Base-by-base conservation (phyloP, 768 basidiomycete species). In the Candolleomyces aberdarensis region DNA sequence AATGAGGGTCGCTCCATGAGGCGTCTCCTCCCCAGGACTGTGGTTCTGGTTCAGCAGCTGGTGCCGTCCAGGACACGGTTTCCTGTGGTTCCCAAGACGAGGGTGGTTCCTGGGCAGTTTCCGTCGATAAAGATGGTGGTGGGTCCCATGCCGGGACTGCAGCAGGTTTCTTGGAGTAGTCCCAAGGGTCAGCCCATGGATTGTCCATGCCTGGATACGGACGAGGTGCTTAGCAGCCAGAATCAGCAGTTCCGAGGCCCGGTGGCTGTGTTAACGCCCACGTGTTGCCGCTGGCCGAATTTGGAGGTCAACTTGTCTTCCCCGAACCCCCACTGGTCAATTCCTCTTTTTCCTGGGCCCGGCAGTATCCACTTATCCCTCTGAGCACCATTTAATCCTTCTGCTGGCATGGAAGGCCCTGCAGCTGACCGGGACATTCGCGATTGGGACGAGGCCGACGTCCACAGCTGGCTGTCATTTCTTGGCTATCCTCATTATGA, bases 401-500 rank as follows among this genome's bases (percentile, higher is more conserved):
- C 40, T 26, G 44, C 44, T 46, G 44, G 44, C 15, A 81, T 81
- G 78, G 75, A 78, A 61, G 70, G 70, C 57, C 65, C 67, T 52
- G 65, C 67, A 48, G 67, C 66, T 53, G 78, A 75, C 64, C 73
- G 75, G 60, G 78, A 70, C 64, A 78, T 85, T 59, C 66, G 76
- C 44, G 85, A 89, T 62, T 93, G 91, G 91, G 84, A 85, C 70
- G 89, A 91, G 73, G 71, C 78, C 55, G 87, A 89, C 63, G 96
- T 98, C 5, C 86, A 92, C 62, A 73, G 74, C n/a, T 95, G 91
- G 85, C 76, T 96, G 60, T 76, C 83, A 20, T 79, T 78, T 36
- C 80, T 96, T 47, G 96, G 95, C 3, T 90, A 88, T 72, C 83
- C 89, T 1, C 92, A 95, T 70, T 97, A 97, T 71, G 89, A 94